These are phyloP conservation scores for Naganishia antarctica DNA, from an alignment of 768 basidiomycete genomes.

Conservation along the genomic window DNA sequence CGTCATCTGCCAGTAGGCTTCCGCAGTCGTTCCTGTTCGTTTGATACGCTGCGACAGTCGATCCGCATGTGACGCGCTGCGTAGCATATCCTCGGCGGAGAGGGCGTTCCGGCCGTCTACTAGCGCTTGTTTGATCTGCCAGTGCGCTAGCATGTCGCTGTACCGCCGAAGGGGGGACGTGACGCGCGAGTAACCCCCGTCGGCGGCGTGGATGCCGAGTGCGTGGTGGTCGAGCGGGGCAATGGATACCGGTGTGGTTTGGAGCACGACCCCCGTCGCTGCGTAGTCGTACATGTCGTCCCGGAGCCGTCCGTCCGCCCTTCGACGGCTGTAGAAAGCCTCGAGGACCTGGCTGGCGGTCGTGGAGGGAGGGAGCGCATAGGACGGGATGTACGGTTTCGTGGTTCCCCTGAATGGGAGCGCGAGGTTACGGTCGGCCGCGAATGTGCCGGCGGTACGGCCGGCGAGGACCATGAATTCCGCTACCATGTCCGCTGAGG, in stretches of 20 bases:
- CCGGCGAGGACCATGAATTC: constrained; percentile 80
- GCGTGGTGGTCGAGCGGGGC: constrained; percentile 61
- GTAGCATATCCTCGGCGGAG: constrained; percentile 1
- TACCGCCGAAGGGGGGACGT: constrained; percentile 87
- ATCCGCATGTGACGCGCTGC: neutral
- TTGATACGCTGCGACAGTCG: neutral
- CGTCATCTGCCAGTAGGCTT: constrained; percentile 5
- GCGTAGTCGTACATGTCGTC: constrained; percentile 35
- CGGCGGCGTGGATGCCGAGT: constrained; percentile 61
- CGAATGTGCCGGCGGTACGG: constrained; percentile 69
- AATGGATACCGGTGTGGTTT: constrained; percentile 9
- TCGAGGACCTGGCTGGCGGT: constrained; percentile 49
- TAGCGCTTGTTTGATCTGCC: constrained; percentile 83
- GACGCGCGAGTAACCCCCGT: constrained; percentile 73
- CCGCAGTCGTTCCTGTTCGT: neutral
- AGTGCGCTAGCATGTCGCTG: constrained; percentile 74
- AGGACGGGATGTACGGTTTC: constrained; percentile 38
- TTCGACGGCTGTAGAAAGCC: constrained; percentile 55
- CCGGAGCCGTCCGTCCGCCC: constrained; percentile 46
- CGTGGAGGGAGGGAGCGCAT: constrained; percentile 13
- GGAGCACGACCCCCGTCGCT: constrained; percentile 3
- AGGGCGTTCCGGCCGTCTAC: neutral
- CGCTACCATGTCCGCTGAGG: constrained; percentile 54
- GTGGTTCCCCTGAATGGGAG: constrained; percentile 58
- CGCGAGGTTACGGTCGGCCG: constrained; percentile 59